Conservation (phyloP, 2,329 filamentous ascomycete species). For the Raffaelea ambrosiae region DNA sequence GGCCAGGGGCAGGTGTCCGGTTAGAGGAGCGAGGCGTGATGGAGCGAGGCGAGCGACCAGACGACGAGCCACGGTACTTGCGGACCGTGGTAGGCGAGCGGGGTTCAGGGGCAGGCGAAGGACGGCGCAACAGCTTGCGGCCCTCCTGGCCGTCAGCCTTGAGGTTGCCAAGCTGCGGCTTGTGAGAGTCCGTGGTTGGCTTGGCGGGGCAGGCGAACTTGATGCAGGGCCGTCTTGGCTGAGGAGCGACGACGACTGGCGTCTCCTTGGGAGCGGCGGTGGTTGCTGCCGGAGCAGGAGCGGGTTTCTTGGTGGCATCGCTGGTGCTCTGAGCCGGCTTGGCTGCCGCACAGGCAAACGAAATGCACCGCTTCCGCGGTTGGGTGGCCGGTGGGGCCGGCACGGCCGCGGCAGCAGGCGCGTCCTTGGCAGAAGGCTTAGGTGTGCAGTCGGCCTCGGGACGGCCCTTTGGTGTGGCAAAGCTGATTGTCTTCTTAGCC, state of each 20-base stretch:
- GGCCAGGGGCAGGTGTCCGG: conserved; percentile 24
- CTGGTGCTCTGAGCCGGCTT: conserved; percentile 15
- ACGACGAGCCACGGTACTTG: conserved; percentile 14
- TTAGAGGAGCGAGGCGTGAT: not conserved
- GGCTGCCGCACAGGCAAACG: conserved; percentile 69
- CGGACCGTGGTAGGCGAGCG: conserved; percentile 21
- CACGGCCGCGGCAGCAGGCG: conserved; percentile 29
- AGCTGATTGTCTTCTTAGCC: not conserved
- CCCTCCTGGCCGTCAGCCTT: conserved; percentile 10
- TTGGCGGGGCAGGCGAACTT: conserved; percentile 66
- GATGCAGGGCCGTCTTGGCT: conserved; percentile 52
- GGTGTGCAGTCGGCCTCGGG: conserved; percentile 7
- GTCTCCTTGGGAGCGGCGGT: conserved; percentile 10
- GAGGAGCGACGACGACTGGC: no score
- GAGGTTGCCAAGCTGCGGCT: conserved; percentile 14
- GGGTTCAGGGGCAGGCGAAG: conserved; percentile 16
- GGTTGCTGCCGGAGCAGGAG: conserved; percentile 16
- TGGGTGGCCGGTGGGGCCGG: conserved; percentile 40
- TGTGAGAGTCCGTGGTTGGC: conserved; percentile 32
- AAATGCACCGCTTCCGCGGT: conserved; percentile 78
- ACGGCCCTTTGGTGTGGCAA: conserved; percentile 2
- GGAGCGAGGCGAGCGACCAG: conserved; percentile 8
- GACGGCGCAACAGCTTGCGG: conserved; percentile 12
- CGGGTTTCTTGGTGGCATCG: conserved; percentile 15
- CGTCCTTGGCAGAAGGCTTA: conserved; percentile 33